Conservation (phyloP, 345 rosid species). For the Fremontodendron californicum region DNA sequence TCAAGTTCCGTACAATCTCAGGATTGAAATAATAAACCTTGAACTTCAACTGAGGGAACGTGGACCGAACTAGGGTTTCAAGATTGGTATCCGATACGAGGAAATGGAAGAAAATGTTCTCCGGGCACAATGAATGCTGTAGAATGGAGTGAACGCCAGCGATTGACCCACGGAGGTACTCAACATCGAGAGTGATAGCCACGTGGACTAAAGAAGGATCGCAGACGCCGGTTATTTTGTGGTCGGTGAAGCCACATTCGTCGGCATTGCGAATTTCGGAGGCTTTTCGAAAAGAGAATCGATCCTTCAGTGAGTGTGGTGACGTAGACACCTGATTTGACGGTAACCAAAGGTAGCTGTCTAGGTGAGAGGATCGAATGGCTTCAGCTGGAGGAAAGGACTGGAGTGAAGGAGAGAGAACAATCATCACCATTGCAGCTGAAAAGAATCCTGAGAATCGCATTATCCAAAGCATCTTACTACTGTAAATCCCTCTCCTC, state of each 20-base stretch:
- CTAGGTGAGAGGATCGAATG: constrained; percentile 67
- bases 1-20: constrained; percentile 59
- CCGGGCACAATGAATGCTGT: constrained; percentile 74
- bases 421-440: constrained; percentile 58
- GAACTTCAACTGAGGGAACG: constrained; percentile 78
- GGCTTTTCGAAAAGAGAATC: constrained; percentile 61
- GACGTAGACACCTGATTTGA: constrained; percentile 19
- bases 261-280: constrained; percentile 72
- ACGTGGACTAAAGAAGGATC: constrained; percentile 81
- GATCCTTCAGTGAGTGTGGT: constrained; percentile 3
- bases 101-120: constrained; percentile 83
- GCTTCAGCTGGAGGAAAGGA: constrained; percentile 95
- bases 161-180: constrained; percentile 90
- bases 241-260: constrained; percentile 51
- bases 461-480: constrained; percentile 71
- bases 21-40: constrained; percentile 87
- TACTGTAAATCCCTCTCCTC: constrained; percentile 27
- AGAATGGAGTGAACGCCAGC: constrained; percentile 91
- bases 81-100: constrained; percentile 62
- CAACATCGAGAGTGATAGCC: constrained; percentile 88
- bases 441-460: constrained; percentile 72
- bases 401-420: constrained; percentile 80
- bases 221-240: constrained; percentile 46
- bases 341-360: constrained; percentile 36
- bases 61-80: constrained; percentile 65